Evolutionary conservation across 768 basidiomycete species (phyloP), one percentile per base, ranked within the genome.

Genomic region (Panaeolus cyanescens): DNA sequence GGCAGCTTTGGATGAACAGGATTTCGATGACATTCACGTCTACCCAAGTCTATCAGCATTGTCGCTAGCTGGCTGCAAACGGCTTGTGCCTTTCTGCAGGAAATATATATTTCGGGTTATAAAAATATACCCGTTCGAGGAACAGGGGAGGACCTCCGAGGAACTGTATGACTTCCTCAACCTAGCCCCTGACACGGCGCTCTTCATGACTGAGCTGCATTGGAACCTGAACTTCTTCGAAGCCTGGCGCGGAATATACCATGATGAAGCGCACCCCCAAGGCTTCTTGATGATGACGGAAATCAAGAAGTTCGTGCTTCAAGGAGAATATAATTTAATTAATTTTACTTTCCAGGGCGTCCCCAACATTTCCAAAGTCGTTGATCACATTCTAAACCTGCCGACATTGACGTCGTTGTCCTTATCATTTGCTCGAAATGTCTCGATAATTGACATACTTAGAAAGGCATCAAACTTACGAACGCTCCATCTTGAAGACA

Each of bases 221-320:
- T 50, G 45, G 45, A 50, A 50, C n/a, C 5, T 50, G 12, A 50
- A 50, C 45, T 50, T 50, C 25, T 50, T 50, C 45, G 45, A 50
- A 28, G 45, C 45, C 9, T 50, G 45, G 45, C 15, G 45, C 25
- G 25, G 45, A 13, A 30, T 8, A 13, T 5, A 13, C 19, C 7
- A 28, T 28, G 45, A 50, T 20, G 45, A 50, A 28, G 22, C 10
- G 1, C 25, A 28, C n/a, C 19, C 19, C 25, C 22, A 28, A 10
- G 45, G 10, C 5, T 50, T 50, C 45, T 20, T 50, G 10, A 50
- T 25, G 45, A 3, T 50, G 25, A 13, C 13, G 5, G 30, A 9
- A 28, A 15, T 50, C 13, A 50, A 50, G 15, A 50, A 13, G 10
- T 28, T 50, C 15, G 22, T 28, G 6, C 4, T 50, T 13, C 7